Evolutionary conservation across 73 alveolate species (phyloP).

Genomic region (Stentor roeselii): DNA sequence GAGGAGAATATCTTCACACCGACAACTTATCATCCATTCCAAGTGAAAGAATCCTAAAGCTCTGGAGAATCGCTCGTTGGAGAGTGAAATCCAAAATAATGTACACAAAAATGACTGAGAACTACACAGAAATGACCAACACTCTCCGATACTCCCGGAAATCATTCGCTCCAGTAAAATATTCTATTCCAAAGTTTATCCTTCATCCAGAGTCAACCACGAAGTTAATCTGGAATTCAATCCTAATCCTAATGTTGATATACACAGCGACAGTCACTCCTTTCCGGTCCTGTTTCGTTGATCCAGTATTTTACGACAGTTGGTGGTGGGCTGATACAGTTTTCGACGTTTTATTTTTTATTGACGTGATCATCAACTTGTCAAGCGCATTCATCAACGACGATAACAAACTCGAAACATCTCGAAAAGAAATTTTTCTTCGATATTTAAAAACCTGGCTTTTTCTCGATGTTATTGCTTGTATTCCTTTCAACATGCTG

Average conservation of each 20-base stretch:
- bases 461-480: slow-evolving; percentile 55
- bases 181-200: neutral
- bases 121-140: neutral
- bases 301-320: neutral
- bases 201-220: slow-evolving; percentile 62
- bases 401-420: slow-evolving; percentile 44
- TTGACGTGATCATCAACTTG: slow-evolving; percentile 59
- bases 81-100: neutral
- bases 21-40: too few relatives aligned
- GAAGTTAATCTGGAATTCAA: slow-evolving; percentile 46
- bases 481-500: slow-evolving; percentile 40
- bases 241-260: slow-evolving; percentile 43
- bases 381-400: slow-evolving; percentile 64
- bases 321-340: slow-evolving; percentile 46
- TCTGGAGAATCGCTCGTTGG: neutral
- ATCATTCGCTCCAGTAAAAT: neutral
- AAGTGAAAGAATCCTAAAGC: neutral
- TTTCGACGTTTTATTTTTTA: slow-evolving; percentile 49
- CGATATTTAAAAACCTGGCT: slow-evolving; percentile 57
- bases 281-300: slow-evolving; percentile 45
- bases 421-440: slow-evolving; percentile 35
- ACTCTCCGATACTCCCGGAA: neutral
- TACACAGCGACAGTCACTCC: slow-evolving; percentile 72
- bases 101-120: neutral
- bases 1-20: too few relatives aligned